Percentiles rank a stretch among this genome's conserved stretches.
phyloP scores from a whole-genome alignment of 2,329 filamentous ascomycete genomes.

The Herpotrichia juniperi region DNA sequence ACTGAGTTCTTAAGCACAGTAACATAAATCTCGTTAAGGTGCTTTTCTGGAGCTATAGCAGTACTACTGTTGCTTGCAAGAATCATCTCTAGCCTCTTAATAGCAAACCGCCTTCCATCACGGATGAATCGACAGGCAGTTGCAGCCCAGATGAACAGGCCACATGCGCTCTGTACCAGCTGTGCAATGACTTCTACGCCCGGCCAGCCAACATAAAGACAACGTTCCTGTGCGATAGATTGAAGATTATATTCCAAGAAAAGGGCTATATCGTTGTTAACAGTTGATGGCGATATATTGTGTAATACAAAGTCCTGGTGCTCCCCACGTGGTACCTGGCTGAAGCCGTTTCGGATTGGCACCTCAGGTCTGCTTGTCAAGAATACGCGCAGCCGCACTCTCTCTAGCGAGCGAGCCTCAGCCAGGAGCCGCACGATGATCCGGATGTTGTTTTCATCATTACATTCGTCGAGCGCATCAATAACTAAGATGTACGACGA shows the following conservation, averaged over 20 bases:
- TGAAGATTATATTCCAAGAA: constrained; percentile 14
- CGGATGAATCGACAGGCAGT: constrained; percentile 35
- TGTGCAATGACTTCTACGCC: constrained; percentile 17
- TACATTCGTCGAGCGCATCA: constrained; percentile 43
- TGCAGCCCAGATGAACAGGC: no score
- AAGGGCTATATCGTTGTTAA: constrained; percentile 21
- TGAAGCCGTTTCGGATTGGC: constrained; percentile 23
- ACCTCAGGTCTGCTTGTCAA: constrained; percentile 25
- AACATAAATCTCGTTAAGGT: neutral
- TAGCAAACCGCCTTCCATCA: no score
- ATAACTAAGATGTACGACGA: constrained; percentile 15
- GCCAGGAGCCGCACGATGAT: constrained; percentile 20
- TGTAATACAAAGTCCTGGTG: constrained; percentile 20
- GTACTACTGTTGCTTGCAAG: no score
- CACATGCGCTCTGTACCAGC: constrained; percentile 31
- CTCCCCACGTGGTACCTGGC: constrained; percentile 6
- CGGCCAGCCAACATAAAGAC: constrained; percentile 15
- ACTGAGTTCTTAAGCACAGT: constrained; percentile 7
- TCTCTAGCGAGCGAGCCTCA: constrained; percentile 1
- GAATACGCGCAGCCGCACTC: constrained; percentile 19
- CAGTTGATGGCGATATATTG: constrained; percentile 13
- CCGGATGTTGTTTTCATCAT: constrained; percentile 17
- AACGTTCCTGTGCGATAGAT: constrained; percentile 3
- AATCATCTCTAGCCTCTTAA: no score
- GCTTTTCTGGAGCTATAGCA: neutral